Percentiles rank a stretch among this genome's conserved stretches.
Conservation (phyloP, 352 stramenopile species). For the Globisporangium nodosum region DNA sequence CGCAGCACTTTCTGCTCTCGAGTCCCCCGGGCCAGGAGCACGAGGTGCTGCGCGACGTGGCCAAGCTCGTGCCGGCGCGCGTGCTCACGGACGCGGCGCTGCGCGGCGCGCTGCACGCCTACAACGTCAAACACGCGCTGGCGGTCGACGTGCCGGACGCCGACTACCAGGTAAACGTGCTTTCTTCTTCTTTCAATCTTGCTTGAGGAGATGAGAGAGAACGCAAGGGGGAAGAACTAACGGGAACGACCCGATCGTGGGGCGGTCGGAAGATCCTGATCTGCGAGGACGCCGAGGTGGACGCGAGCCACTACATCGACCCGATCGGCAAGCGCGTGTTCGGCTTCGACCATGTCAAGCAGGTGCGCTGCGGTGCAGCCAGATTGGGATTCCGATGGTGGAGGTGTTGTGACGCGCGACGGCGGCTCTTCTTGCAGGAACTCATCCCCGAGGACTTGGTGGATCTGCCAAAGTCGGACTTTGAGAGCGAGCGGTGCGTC, state of each 20-base stretch:
- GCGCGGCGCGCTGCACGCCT: conserved; percentile 62
- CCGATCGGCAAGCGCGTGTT: conserved; percentile 67
- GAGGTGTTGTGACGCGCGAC: too few species aligned
- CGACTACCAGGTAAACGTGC: conserved; percentile 59
- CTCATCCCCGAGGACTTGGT: conserved; percentile 46
- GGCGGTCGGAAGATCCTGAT: conserved; percentile 56
- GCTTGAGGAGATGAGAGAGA: neutral
- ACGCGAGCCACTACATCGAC: conserved; percentile 82
- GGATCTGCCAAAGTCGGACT: conserved; percentile 38
- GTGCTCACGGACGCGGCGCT: conserved; percentile 71
- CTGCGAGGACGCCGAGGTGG: conserved; percentile 75
- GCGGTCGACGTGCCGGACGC: conserved; percentile 65
- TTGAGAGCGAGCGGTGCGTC: conserved; percentile 67
- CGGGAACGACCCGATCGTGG: neutral
- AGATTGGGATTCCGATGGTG: too few species aligned
- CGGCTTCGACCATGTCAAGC: conserved; percentile 86
- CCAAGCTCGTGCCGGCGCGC: conserved; percentile 66
- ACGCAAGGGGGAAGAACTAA: neutral
- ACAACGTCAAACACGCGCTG: conserved; percentile 72
- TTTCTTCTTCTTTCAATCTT: neutral
- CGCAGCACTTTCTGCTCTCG: conserved; percentile 87
- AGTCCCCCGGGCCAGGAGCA: conserved; percentile 87
- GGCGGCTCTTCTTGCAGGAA: conserved; percentile 5
- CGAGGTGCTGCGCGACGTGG: conserved; percentile 81
- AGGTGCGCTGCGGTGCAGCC: conserved; percentile 15